phyloP scores from a whole-genome alignment of 768 basidiomycete species.

The Cystofilobasidium bisporidii region DNA sequence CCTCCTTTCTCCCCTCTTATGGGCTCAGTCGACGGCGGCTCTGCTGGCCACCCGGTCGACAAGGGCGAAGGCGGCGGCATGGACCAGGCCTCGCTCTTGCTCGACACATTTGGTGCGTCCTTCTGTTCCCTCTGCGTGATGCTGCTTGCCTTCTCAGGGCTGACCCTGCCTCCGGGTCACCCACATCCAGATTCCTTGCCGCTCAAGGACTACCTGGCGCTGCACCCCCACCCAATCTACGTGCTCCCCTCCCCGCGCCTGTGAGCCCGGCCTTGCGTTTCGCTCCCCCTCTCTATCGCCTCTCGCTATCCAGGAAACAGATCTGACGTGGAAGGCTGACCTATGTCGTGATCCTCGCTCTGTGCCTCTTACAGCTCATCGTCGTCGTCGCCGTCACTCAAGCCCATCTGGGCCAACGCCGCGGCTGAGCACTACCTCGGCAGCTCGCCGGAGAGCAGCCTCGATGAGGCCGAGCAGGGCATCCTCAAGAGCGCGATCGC shows the following conservation, averaged over 20 bases:
- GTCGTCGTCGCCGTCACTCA: neutral
- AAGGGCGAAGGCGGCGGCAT: too few relatives aligned
- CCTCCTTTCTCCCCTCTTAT: too few relatives aligned
- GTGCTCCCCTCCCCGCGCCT: neutral
- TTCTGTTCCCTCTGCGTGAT: too few relatives aligned
- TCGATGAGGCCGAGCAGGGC: neutral
- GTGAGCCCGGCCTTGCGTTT: neutral
- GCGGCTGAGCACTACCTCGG: neutral
- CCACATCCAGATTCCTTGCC: neutral
- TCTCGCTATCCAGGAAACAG: too few relatives aligned
- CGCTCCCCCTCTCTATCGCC: neutral
- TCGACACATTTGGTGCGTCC: too few relatives aligned
- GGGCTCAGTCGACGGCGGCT: too few relatives aligned
- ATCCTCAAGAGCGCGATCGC: slow-evolving; percentile 8
- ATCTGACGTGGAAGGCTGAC: too few relatives aligned
- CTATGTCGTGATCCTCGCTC: too few relatives aligned
- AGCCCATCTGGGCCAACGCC: neutral
- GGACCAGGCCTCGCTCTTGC: too few relatives aligned
- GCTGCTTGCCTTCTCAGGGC: too few relatives aligned
- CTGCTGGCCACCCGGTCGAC: too few relatives aligned
- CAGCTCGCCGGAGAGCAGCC: neutral
- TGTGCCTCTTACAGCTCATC: neutral
- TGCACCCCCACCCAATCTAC: neutral
- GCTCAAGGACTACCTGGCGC: neutral
- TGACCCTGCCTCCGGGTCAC: too few relatives aligned